Evolutionary conservation across 352 stramenopile species (phyloP).

Genomic region (Pythium monospermum): DNA sequence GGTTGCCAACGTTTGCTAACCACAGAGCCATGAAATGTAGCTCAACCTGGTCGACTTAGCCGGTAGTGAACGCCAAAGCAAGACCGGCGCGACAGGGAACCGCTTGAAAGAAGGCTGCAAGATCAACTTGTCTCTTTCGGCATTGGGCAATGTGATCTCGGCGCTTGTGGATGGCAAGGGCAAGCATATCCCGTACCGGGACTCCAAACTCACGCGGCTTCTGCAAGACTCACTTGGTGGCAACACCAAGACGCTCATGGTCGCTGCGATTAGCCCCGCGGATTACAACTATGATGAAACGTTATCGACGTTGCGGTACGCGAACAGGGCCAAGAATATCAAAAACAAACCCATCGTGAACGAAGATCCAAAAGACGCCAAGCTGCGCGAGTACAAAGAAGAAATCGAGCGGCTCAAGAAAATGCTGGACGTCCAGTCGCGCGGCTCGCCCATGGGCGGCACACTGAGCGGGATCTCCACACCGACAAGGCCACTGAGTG

Average conservation of each 20-base stretch:
- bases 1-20: neutral
- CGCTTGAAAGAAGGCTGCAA: conserved; percentile 85
- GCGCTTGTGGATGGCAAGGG: conserved; percentile 81
- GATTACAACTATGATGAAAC: conserved; percentile 96
- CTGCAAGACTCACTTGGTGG: conserved; percentile 92
- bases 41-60: conserved; percentile 83
- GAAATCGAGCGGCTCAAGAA: conserved; percentile 87
- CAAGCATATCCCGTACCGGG: conserved; percentile 88
- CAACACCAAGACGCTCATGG: conserved; percentile 96
- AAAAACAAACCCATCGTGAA: conserved; percentile 96
- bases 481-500: conserved; percentile 23
- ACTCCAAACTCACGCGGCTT: conserved; percentile 90
- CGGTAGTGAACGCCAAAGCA: conserved; percentile 78
- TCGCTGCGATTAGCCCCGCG: conserved; percentile 92
- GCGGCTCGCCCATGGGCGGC: conserved; percentile 21
- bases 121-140: conserved; percentile 80
- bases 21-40: conserved; percentile 8
- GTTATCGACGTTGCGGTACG: conserved; percentile 94
- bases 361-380: conserved; percentile 92
- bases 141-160: conserved; percentile 82
- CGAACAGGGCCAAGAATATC: conserved; percentile 96
- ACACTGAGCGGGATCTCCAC: conserved; percentile 40
- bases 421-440: conserved; percentile 66
- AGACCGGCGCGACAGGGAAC: conserved; percentile 74
- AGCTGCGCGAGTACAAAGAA: conserved; percentile 87